Base-by-base conservation (phyloP, 495 filamentous ascomycete genomes). In the Amphirosellinia nigrospora region DNA sequence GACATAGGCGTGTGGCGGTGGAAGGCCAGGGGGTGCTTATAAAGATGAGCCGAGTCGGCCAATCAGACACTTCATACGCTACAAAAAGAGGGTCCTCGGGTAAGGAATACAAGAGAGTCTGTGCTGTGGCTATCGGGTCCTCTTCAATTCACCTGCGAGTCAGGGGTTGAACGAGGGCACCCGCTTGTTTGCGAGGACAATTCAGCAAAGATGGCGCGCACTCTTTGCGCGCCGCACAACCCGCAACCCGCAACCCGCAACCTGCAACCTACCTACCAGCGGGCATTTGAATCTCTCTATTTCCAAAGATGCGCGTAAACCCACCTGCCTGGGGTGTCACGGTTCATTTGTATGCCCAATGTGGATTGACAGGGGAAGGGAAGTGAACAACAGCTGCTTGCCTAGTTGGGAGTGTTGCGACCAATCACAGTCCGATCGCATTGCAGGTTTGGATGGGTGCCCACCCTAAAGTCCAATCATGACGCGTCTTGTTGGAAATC, bases 381-480 rank as follows among this genome's bases (percentile, higher is more conserved):
- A 66, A 55, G 63, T 13, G 55, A 62, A 62, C 36, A 55, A 70
- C 64, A 58, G 60, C 19, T 70, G 59, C 68, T 70, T 70, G 56
- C 60, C 60, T 56, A 56, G 68, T 56, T 15, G 59, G 68, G 48
- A 28, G 13, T 52, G 34, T 48, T 39, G 52, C 39, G 68, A 69
- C 76, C 76, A 78, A 78, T 76, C 72, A 78, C 55, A 70, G 53
- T 34, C 66, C 34, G 74, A 78, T 71, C 76, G 76, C 76, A 78
- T 72, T 76, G 70, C 63, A 72, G 70, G 66, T 16, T 68, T 48
- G 56, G 56, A 70, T 19, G 45, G 6, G 38, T 15, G 58, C 53
- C 66, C 66, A 68, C 66, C 30, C 50, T 15, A 21, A 43, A 61
- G 48, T 64, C 76, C 76, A 78, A 78, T 78, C 72, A 75, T 78